phyloP scores from a whole-genome alignment of 2,329 filamentous ascomycete species.

The Trichoderma hamatum region DNA sequence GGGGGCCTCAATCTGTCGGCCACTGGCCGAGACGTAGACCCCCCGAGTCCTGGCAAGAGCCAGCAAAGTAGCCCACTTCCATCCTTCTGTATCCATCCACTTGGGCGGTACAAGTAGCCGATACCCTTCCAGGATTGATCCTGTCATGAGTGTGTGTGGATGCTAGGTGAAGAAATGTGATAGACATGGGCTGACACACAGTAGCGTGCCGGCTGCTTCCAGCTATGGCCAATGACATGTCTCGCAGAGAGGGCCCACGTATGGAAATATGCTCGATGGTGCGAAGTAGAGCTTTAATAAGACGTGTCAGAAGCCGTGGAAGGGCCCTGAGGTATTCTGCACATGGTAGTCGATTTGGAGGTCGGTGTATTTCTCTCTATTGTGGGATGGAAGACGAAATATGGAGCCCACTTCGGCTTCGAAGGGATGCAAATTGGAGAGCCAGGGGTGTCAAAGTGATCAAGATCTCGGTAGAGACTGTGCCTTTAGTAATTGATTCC shows the following conservation, averaged over 20 bases:
- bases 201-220: conserved; percentile 24
- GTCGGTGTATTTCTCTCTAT: neutral
- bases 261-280: neutral
- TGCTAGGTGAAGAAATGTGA: conserved; percentile 24
- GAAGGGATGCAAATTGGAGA: neutral
- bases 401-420: neutral
- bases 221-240: conserved; percentile 18
- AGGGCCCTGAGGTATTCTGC: neutral
- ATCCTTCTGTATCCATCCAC: neutral
- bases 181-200: conserved; percentile 26
- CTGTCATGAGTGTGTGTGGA: conserved; percentile 10
- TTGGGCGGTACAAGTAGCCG: neutral
- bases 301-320: neutral
- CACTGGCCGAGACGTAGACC: neutral
- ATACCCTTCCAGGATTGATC: conserved; percentile 9
- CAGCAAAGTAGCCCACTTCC: neutral
- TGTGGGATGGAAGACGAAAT: neutral
- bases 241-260: neutral
- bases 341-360: neutral
- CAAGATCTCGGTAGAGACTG: conserved; percentile 1
- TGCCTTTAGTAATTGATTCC: neutral
- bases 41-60: neutral
- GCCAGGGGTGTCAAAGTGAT: neutral
- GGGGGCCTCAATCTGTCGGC: neutral
- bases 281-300: neutral